These are phyloP conservation scores for Quercus bicolor DNA, from an alignment of 306 rosid genomes.

Conservation along the genomic window DNA sequence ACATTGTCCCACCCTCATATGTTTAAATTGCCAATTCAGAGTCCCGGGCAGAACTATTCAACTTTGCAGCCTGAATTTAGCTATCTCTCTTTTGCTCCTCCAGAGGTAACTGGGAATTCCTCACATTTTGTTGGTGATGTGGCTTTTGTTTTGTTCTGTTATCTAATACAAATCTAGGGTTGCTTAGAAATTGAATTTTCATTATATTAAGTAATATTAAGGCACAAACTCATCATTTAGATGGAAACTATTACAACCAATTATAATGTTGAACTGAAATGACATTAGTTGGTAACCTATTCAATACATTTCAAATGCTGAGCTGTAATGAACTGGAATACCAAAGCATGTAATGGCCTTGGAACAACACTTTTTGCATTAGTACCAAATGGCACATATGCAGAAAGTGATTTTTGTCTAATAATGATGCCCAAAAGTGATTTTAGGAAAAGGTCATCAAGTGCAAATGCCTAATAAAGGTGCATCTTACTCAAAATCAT, in stretches of 20 bases:
- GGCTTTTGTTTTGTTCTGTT: background rate
- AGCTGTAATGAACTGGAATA: background rate
- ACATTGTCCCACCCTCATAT: constrained; percentile 50
- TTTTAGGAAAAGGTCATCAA: too few species aligned
- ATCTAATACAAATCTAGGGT: background rate
- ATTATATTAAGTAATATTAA: background rate
- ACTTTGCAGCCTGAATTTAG: constrained; percentile 40
- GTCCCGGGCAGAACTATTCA: constrained; percentile 60
- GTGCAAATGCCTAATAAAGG: too few species aligned
- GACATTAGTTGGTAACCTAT: background rate
- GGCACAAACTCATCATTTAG: background rate
- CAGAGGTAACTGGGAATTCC: constrained; percentile 61
- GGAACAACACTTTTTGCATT: too few species aligned
- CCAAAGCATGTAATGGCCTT: too few species aligned
- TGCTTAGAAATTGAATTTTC: too few species aligned
- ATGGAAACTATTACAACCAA: background rate
- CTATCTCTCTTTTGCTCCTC: constrained; percentile 93
- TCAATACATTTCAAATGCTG: background rate
- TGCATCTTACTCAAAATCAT: too few species aligned
- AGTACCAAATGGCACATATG: too few species aligned
- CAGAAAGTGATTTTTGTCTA: too few species aligned
- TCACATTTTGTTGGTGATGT: constrained; percentile 15
- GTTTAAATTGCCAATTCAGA: constrained; percentile 49
- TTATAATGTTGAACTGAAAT: background rate
- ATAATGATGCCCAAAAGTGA: too few species aligned